A percentile compares a stretch with the other conserved stretches of the same genome.
phyloP scores from a whole-genome alignment of 306 rosid species.

The Lathyrus aphaca region DNA sequence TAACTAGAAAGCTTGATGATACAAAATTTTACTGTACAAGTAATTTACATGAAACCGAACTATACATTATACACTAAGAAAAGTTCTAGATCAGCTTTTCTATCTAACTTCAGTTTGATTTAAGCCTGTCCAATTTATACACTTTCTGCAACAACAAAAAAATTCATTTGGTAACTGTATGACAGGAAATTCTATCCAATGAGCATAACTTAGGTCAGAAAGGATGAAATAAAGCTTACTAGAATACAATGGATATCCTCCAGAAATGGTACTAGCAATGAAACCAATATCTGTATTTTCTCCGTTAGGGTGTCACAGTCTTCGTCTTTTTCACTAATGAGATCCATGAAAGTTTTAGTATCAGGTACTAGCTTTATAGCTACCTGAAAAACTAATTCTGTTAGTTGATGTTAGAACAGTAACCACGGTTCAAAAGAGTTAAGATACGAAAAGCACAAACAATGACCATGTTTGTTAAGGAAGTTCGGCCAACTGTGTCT shows the following conservation, averaged over 20 bases:
- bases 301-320: constrained; percentile 56
- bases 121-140: constrained; percentile 67
- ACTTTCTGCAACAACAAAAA: constrained; percentile 53
- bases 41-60: constrained; percentile 30
- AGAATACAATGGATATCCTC: constrained; percentile 68
- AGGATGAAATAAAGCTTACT: constrained; percentile 50
- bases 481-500: not conserved
- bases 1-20: constrained; percentile 23
- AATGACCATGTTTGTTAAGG: not conserved
- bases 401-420: constrained; percentile 18
- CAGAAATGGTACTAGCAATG: constrained; percentile 68
- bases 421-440: not conserved
- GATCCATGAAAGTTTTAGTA: constrained; percentile 53
- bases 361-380: constrained; percentile 82
- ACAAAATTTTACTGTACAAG: constrained; percentile 38
- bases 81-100: constrained; percentile 34
- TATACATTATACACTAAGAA: constrained; percentile 19
- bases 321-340: constrained; percentile 67
- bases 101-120: constrained; percentile 52
- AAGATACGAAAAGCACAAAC: not conserved
- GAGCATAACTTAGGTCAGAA: not conserved
- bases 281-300: constrained; percentile 62
- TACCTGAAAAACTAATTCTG: constrained; percentile 56
- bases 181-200: constrained; percentile 9
- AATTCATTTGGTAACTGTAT: not conserved